Conservation (phyloP, 1,139 yeast genomes). For the Diutina rugosa region DNA sequence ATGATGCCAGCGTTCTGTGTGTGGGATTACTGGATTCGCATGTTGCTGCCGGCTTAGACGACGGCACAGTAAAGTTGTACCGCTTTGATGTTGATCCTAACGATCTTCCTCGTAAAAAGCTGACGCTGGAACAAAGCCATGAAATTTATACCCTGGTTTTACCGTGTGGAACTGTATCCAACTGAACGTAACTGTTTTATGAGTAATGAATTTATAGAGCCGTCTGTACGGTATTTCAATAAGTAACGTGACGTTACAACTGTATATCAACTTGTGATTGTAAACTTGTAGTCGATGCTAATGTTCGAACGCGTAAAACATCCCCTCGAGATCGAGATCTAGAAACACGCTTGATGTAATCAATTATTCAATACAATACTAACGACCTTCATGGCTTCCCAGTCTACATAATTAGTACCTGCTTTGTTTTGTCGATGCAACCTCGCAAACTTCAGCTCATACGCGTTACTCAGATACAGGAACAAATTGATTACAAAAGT, state of each 20-base stretch:
- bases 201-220: neutral
- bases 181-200: neutral
- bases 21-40: slow-evolving; percentile 84
- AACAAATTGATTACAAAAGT: neutral
- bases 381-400: too few relatives aligned
- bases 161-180: neutral
- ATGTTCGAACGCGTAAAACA: too few relatives aligned
- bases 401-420: too few relatives aligned
- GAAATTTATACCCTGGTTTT: neutral
- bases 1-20: slow-evolving; percentile 65
- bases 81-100: slow-evolving; percentile 39
- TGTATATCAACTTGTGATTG: too few relatives aligned
- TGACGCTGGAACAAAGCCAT: neutral
- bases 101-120: neutral
- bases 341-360: too few relatives aligned
- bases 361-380: too few relatives aligned
- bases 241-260: neutral
- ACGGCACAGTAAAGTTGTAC: slow-evolving; percentile 72
- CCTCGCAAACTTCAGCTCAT: neutral
- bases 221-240: neutral
- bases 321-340: too few relatives aligned
- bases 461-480: neutral
- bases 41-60: slow-evolving; percentile 82
- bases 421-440: neutral
- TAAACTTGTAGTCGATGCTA: too few relatives aligned